Percentiles rank a stretch among this genome's conserved stretches.
phyloP scores from a whole-genome alignment of 331 rosid species.

The Rhamnella rubrinervis region DNA sequence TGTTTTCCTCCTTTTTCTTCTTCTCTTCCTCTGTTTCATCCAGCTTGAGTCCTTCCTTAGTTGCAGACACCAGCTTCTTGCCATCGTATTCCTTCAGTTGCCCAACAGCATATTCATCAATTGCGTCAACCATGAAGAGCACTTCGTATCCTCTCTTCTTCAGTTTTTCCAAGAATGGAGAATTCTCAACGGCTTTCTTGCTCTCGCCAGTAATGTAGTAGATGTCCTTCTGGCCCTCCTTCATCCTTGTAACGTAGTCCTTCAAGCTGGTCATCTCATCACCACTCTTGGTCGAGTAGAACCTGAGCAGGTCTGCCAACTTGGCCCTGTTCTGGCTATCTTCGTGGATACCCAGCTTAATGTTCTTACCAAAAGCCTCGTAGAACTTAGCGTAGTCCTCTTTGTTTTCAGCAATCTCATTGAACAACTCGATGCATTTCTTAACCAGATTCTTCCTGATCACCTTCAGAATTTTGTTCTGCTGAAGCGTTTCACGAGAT shows the following conservation, averaged over 20 bases:
- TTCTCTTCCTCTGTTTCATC: constrained; percentile 33
- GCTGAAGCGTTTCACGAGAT: constrained; percentile 34
- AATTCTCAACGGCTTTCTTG: constrained; percentile 31
- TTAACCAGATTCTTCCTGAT: constrained; percentile 38
- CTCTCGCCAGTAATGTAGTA: constrained; percentile 34
- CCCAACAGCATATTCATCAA: constrained; percentile 31
- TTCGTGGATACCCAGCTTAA: constrained; percentile 34
- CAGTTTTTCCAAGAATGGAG: constrained; percentile 30
- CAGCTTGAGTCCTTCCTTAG: constrained; percentile 33
- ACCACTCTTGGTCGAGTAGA: constrained; percentile 33
- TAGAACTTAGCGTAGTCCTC: constrained; percentile 32
- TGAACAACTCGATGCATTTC: constrained; percentile 37
- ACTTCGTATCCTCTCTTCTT: constrained; percentile 31
- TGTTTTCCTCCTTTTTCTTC: constrained; percentile 27
- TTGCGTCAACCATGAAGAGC: constrained; percentile 34
- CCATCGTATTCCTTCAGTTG: constrained; percentile 39
- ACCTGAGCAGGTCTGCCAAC: constrained; percentile 32
- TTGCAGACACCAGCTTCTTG: constrained; percentile 32
- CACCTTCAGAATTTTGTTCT: constrained; percentile 37
- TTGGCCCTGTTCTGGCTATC: constrained; percentile 33
- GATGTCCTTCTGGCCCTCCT: constrained; percentile 29
- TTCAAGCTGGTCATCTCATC: constrained; percentile 38
- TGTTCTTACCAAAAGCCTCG: constrained; percentile 32
- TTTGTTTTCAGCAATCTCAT: constrained; percentile 26
- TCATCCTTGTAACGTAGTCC: constrained; percentile 36